A percentile compares a stretch with the other conserved stretches of the same genome.
Conservation (phyloP, 306 rosid species). For the Vachellia collinsii region DNA sequence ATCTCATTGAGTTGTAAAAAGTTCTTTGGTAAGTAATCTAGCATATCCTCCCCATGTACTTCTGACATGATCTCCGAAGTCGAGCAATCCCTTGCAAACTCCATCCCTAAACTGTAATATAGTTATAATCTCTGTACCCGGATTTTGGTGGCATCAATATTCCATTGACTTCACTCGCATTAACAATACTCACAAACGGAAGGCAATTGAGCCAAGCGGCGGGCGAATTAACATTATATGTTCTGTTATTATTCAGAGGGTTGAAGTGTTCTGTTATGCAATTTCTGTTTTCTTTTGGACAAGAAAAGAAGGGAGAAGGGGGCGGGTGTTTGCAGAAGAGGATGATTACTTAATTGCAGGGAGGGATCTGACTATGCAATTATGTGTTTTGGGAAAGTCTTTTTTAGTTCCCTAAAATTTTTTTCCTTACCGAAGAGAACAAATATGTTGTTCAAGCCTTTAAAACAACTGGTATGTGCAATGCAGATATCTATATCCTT, state of each 20-base stretch:
- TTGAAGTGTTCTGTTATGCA: neutral
- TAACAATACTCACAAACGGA: neutral
- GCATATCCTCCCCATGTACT: neutral
- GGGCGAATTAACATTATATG: neutral
- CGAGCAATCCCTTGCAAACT: neutral
- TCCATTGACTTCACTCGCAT: neutral
- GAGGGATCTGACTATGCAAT: too few species aligned
- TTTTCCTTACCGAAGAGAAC: neutral
- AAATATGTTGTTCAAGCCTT: too few species aligned
- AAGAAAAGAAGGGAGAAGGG: neutral
- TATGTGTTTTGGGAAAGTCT: too few species aligned
- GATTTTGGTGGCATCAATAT: neutral
- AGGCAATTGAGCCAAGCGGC: neutral
- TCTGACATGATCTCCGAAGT: neutral
- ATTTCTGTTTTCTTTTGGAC: neutral
- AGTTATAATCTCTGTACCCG: neutral
- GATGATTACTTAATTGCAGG: neutral
- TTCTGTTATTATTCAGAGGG: neutral
- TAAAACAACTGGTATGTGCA: too few species aligned
- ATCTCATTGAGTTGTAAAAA: neutral
- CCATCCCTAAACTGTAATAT: neutral
- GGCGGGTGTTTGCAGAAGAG: neutral
- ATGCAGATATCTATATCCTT: too few species aligned
- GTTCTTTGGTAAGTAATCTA: neutral
- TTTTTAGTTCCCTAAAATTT: neutral